Conservation (phyloP, 768 basidiomycete genomes). For the Phlebiopsis gigantea region DNA sequence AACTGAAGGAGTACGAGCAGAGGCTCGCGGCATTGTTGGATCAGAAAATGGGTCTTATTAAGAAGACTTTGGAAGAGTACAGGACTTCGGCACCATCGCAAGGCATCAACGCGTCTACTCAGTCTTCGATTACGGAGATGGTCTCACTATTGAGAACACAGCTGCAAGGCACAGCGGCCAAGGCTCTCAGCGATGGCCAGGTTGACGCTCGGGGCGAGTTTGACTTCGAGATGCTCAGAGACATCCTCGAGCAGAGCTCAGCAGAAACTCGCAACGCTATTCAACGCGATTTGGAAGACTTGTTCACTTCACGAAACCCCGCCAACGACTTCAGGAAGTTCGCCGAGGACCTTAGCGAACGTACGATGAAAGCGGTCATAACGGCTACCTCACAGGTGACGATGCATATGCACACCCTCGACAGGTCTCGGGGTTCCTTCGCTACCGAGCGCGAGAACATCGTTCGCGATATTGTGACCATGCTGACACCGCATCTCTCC, state of each 20-base stretch:
- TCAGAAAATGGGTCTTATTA: conserved; percentile 56
- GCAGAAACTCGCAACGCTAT: conserved; percentile 49
- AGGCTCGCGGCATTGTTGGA: conserved; percentile 61
- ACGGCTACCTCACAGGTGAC: conserved; percentile 53
- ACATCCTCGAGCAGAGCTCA: conserved; percentile 63
- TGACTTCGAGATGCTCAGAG: conserved; percentile 72
- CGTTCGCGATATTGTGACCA: conserved; percentile 51
- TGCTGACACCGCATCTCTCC: conserved; percentile 56
- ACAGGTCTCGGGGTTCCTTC: conserved; percentile 30
- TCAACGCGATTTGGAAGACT: conserved; percentile 52
- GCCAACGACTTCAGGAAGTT: conserved; percentile 22
- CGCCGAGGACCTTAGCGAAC: conserved; percentile 54
- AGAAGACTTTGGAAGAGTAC: conserved; percentile 31
- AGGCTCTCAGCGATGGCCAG: conserved; percentile 54
- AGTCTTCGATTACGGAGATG: conserved; percentile 61
- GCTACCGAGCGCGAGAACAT: conserved; percentile 54
- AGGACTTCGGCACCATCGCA: conserved; percentile 15
- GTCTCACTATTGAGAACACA: conserved; percentile 64
- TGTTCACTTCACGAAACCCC: conserved; percentile 35
- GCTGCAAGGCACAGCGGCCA: conserved; percentile 55
- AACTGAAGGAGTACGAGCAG: conserved; percentile 54
- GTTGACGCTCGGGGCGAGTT: conserved; percentile 72
- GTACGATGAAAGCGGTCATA: conserved; percentile 55
- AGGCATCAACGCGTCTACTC: conserved; percentile 39
- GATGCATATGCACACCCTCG: conserved; percentile 51